phyloP scores from a whole-genome alignment of 164 flowering plant species.

The Piper betle region DNA sequence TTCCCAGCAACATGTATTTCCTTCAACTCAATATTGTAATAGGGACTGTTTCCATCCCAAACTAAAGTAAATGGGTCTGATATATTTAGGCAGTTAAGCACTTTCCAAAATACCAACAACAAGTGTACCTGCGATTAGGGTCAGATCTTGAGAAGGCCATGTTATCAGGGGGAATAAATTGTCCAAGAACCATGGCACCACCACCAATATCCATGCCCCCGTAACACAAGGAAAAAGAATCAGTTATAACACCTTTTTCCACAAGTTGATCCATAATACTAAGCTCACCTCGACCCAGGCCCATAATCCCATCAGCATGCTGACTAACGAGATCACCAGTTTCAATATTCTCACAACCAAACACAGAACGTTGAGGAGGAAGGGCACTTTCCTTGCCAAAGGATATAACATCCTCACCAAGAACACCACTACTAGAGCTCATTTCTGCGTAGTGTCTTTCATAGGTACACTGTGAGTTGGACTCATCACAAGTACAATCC shows the following conservation, averaged over 20 bases:
- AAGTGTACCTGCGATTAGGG: conserved; percentile 73
- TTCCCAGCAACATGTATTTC: conserved; percentile 89
- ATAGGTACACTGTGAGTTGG: conserved; percentile 52
- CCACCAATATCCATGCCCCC: conserved; percentile 99
- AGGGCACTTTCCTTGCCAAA: conserved; percentile 82
- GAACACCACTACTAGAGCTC: conserved; percentile 97
- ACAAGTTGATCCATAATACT: conserved; percentile 95
- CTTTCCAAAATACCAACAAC: not conserved
- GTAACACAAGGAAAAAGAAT: conserved; percentile 91
- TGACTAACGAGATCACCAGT: conserved; percentile 93
- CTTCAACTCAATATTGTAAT: conserved; percentile 93
- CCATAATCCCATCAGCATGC: conserved; percentile 98
- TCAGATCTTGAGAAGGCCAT: conserved; percentile 80
- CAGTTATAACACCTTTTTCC: conserved; percentile 68
- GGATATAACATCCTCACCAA: conserved; percentile 74
- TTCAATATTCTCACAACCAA: conserved; percentile 92
- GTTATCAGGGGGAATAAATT: conserved; percentile 51
- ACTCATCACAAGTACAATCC: conserved; percentile 69
- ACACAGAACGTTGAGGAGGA: conserved; percentile 75
- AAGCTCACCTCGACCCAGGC: conserved; percentile 85
- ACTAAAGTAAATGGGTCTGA: conserved; percentile 97
- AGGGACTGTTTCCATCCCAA: conserved; percentile 98
- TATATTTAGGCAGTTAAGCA: conserved; percentile 13
- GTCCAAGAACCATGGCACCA: conserved; percentile 97
- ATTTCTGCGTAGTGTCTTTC: conserved; percentile 93